Base-by-base conservation (phyloP, 768 basidiomycete genomes). In the Tephrocybe sp. region DNA sequence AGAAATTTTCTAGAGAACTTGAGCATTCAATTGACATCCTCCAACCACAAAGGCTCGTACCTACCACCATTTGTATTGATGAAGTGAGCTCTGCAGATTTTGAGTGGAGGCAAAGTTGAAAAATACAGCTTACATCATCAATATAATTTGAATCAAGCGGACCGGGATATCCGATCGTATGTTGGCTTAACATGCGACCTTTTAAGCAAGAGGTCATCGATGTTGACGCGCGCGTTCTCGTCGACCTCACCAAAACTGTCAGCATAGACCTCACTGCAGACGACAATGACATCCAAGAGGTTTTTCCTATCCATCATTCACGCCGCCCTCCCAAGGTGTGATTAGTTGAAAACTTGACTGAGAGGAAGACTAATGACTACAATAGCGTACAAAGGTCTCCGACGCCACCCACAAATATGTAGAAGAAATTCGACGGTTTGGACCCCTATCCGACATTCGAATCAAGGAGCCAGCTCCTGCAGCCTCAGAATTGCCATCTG, bases 1-100 rank as follows among this genome's bases (percentile, higher is more conserved):
- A 21, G 83, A 84, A 38, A 94, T 90, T 86, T 90, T 91, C 91
- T 93, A 45, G 4, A 9, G 61, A 7, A 26, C 11, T 18, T 44
- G 25, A 46, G 11, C 28, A 39, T 43, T 38, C n/a, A 21, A 33
- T 50, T 38, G 20, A 10, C 3, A 20, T 43, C 18, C 24, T 48
- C 14, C 17, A 25, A 26, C n/a, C n/a, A 45, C 7, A 34, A 40
- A 9, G 15, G 34, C 21, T 45, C 53, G 20, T 46, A 54, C 54
- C 54, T 55, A 55, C 54, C 54, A 55, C 54, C 54, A 55, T 55
- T 18, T 15, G 30, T 11, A 46, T n/a, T 28, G n/a, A 30, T 5
- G 28, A 5, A 30, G 11, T 48, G 18, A 4, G 32, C 18, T 26
- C 4, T 23, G 32, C 21, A 21, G 20, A 9, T n/a, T 10, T 36